Conservation (phyloP, 148 eudicot genomes). For the Agrostemma githago region DNA sequence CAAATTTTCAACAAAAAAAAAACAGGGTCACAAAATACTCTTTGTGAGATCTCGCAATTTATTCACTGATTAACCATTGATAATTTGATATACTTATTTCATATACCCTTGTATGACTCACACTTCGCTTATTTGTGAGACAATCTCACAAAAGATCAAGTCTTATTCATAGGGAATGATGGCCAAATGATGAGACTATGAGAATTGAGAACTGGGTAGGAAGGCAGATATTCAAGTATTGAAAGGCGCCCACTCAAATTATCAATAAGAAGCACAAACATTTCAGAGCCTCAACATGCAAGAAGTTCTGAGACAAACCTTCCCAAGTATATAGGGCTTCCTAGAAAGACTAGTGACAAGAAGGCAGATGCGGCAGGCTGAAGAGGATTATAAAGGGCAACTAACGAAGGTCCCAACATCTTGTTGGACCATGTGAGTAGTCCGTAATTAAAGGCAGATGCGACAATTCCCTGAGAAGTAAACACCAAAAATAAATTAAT, state of each 20-base stretch:
- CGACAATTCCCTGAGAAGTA: conserved; percentile 56
- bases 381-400: conserved; percentile 81
- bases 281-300: neutral
- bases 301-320: conserved; percentile 42
- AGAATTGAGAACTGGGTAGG: neutral
- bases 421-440: conserved; percentile 83
- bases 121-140: neutral
- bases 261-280: neutral
- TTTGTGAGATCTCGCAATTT: neutral
- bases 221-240: neutral
- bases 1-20: neutral
- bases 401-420: conserved; percentile 78
- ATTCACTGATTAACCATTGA: neutral
- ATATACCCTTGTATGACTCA: neutral
- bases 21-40: neutral
- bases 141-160: neutral
- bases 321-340: conserved; percentile 80
- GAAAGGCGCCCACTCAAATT: neutral
- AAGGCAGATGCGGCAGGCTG: conserved; percentile 86
- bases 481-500: neutral
- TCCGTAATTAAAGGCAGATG: conserved; percentile 82
- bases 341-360: conserved; percentile 64
- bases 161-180: neutral
- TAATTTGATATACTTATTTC: too few relatives aligned
- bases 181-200: neutral